phyloP scores from a whole-genome alignment of 768 basidiomycete species.

The Boletellus ananas region DNA sequence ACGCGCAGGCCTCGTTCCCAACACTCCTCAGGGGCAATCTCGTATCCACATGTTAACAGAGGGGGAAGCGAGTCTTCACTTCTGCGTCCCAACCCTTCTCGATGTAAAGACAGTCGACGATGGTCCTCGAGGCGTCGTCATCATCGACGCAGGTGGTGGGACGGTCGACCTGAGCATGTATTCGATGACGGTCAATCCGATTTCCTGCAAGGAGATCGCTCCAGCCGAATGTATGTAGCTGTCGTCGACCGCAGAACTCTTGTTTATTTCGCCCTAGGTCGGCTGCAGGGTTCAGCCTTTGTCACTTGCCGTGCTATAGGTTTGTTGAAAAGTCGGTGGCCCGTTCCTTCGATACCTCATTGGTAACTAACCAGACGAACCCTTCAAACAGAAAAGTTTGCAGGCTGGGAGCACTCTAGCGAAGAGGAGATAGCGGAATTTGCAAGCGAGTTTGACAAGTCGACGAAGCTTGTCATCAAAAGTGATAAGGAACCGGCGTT shows the following conservation, averaged over 20 bases:
- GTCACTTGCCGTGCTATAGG: conserved; percentile 38
- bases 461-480: conserved; percentile 6
- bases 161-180: conserved; percentile 37
- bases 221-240: conserved; percentile 25
- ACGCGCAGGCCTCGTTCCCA: conserved; percentile 20
- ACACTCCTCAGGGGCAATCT: conserved; percentile 1
- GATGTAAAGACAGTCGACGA: neutral
- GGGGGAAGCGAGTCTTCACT: conserved; percentile 24
- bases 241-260: neutral
- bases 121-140: conserved; percentile 33
- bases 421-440: neutral
- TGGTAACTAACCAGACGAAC: too few species aligned
- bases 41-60: conserved; percentile 23
- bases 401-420: neutral
- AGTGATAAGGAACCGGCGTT: conserved; percentile 5
- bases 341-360: neutral
- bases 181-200: conserved; percentile 19
- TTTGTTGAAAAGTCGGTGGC: conserved; percentile 32
- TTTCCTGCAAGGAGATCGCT: conserved; percentile 31
- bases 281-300: conserved; percentile 44
- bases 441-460: neutral
- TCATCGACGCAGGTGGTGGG: conserved; percentile 43
- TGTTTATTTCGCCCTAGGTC: conserved; percentile 26
- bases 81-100: conserved; percentile 41
- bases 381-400: neutral